Evolutionary conservation across 805 yeast species (phyloP), one percentile per base, ranked within the genome.

Genomic region (Starmerella tilneyi): DNA sequence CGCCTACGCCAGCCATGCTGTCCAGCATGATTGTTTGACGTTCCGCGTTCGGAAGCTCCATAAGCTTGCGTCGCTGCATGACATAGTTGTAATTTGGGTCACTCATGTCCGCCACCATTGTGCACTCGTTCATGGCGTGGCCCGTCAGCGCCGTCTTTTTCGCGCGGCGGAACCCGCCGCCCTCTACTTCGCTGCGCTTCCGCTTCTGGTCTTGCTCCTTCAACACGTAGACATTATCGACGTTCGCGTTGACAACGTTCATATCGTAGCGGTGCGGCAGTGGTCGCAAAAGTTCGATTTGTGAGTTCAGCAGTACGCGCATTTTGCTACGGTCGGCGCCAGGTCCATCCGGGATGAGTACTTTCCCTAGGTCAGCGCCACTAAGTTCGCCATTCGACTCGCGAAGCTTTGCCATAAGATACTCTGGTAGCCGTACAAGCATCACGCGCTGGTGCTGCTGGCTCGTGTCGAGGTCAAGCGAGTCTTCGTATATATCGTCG

Each of bases 41-140:
- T n/a, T 57, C 57, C n/a, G 57, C 58, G 23, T 53, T 49, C 36
- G 61, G 61, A 28, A 56, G 57, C 46, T 73, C 75, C 53, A 64
- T 54, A 69, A 69, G 54, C 63, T 74, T 67, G 52, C 83, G 71
- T 59, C 71, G 68, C 58, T 75, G 70, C 54, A 77, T 72, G 57
- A 79, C 76, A 62, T 80, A 71, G 39, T 68, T 63, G 61, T 86
- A 85, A 59, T 81, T 80, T 23, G 75, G 71, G 58, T 85, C 94
- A 35, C 69, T 66, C 56, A 77, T 74, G 4, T 85, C 75, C 11
- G 97, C 96, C 42, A 81, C 75, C 17, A 84, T 79, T 56, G 81
- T 84, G 62, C 96, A 88, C 60, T 92, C 98, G 61, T 92, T 96
- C 46, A 80, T 82, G 23, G 89, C 79, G 29, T 86, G 84, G 30